Evolutionary conservation across 441 rosid genomes (phyloP), one percentile per base, ranked within the genome.

Genomic region (Euphorbia neoarborescens): DNA sequence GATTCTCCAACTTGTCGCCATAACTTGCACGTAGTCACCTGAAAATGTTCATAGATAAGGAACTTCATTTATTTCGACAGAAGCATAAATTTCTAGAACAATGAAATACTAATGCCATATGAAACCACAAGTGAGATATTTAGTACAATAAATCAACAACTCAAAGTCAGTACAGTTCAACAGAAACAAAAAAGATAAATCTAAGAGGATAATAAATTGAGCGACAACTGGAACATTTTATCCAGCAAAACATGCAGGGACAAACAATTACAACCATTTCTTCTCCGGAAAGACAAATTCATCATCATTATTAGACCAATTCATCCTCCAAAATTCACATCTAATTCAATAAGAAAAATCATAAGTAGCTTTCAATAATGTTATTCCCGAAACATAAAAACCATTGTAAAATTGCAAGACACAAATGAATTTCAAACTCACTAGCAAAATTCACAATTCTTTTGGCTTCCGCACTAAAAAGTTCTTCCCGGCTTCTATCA

Each of bases 1-100:
- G 92, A 87, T 75, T 87, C 92, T 77, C 92, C 92, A 20, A 88
- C 92, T 79, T 86, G 85, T 70, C 92, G 81, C 92, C 92, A 88
- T 80, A 88, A 74, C 65, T 88, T 88, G 84, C 85, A 84, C 1
- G 90, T 79, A 20, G 92, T 88, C 62, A 88, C 92, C 90, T 86
- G 75, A 56, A 79, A 66, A 77, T 69, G 56, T 35, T 56, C 70
- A 25, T 3, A 71, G 38, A 62, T 4, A 37, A 62, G 71, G 38
- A 50, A 69, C 34, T 15, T n/a, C 42, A 20, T 48, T 19, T 56
- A 66, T 22, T 61, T 71, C 12, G 14, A 7, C 32, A 54, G 27
- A 60, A 25, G 42, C 24, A 60, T 12, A 13, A 20, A 46, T 37
- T 40, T 58, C 42, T 5, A 57, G 37, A 40, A 11, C 12, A 42